Percentiles rank a stretch among this genome's conserved stretches.
These are phyloP conservation scores for Hyaloscypha finlandica DNA, from an alignment of 495 filamentous ascomycete genomes.

Conservation along the genomic window DNA sequence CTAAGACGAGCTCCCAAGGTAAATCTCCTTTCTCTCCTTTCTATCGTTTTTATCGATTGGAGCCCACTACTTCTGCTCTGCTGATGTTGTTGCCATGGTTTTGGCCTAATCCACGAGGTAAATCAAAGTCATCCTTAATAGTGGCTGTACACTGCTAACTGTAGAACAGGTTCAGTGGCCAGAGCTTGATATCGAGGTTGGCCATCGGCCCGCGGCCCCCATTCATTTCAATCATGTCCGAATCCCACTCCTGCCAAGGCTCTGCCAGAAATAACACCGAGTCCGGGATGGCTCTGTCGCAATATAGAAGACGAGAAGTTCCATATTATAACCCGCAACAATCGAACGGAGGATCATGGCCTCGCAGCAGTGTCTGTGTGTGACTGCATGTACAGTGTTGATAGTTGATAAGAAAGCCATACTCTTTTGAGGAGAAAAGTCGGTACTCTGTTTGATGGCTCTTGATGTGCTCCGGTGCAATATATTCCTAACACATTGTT, in stretches of 20 bases:
- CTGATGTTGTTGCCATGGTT: slow-evolving; percentile 1
- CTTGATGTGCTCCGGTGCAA: slow-evolving; percentile 5
- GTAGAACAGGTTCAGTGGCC: slow-evolving; percentile 4
- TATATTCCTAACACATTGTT: slow-evolving; percentile 11
- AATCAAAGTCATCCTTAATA: slow-evolving; percentile 8
- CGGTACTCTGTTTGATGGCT: slow-evolving; percentile 12
- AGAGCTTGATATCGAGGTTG: neutral
- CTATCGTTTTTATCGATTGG: neutral
- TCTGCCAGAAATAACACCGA: slow-evolving; percentile 1
- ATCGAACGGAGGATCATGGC: slow-evolving; percentile 9
- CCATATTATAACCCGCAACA: slow-evolving; percentile 14
- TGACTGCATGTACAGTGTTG: slow-evolving; percentile 11
- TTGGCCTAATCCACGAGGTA: neutral
- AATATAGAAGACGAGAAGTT: slow-evolving; percentile 3
- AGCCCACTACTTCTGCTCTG: slow-evolving; percentile 1
- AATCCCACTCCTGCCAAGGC: neutral
- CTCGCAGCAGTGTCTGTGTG: slow-evolving; percentile 1
- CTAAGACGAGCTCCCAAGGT: too few species aligned
- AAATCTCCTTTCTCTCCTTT: too few species aligned
- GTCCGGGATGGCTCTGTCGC: slow-evolving; percentile 12
- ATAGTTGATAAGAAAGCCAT: slow-evolving; percentile 13
- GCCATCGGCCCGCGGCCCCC: neutral
- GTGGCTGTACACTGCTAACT: slow-evolving; percentile 1
- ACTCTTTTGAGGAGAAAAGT: slow-evolving; percentile 13
- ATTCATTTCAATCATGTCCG: neutral